Evolutionary conservation across 2,329 filamentous ascomycete species (phyloP), one percentile per base, ranked within the genome.

Genomic region (Blastomyces percursus): DNA sequence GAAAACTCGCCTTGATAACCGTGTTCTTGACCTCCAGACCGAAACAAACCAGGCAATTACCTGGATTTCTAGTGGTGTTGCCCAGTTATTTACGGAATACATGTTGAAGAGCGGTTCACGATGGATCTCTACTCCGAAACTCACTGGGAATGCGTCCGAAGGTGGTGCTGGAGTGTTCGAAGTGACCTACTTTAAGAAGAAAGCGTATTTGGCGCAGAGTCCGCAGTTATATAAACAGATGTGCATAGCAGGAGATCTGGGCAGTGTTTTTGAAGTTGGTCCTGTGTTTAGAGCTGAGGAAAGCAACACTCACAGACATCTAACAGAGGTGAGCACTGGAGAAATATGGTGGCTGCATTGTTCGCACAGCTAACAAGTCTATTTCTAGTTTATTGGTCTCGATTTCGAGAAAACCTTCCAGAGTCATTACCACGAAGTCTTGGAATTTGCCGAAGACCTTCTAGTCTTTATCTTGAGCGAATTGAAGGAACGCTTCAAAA

Each of bases 121-220:
- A 66, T 85, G 90, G 74, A 91, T 96, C 71, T 90, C 96, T 74
- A 89, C 92, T 1, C 91, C 94, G 11, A 93, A 91, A 74, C 81
- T 99, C 52, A 90, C 96, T 62, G 92, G 88, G 59, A 89, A 93
- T 16, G 89, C 94, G 4, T 94, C 91, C 3, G 94, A 99, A 78
- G 93, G 94, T 70, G 94, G 94, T 67, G 86, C 86, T 68, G 95
- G 93, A 73, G 93, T 97, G 50, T 97, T 99, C 76, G 83, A 87
- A 69, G 81, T 97, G 69, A 86, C 87, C 52, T 97, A 97, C 78
- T 97, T 97, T 75, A 90, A 88, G 68, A 85, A 88, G 71, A 84
- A 88, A 67, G 93, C 91, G 32, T 87, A 82, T 71, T 77, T 87
- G 50, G 84, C 85, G 2, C 85, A 87, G 69, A 84, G 81, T 48